Percentiles rank a stretch among this genome's conserved stretches.
Conservation (phyloP, 441 rosid species). For the Adansonia grandidieri region DNA sequence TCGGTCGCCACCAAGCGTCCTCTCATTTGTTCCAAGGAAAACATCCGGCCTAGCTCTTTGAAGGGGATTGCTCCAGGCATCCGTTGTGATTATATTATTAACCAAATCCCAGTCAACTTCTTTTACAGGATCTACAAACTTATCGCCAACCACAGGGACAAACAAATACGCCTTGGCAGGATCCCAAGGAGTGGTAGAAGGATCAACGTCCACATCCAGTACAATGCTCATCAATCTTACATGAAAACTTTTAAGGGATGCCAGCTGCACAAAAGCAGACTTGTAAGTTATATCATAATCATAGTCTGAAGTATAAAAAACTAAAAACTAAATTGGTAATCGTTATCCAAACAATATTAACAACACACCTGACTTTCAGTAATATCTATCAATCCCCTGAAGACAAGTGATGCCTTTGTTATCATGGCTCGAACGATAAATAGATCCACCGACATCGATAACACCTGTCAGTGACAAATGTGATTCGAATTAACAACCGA, state of each 20-base stretch:
- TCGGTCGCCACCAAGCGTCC: conserved; percentile 99
- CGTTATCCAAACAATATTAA: conserved; percentile 25
- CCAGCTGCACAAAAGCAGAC: conserved; percentile 69
- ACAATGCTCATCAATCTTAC: conserved; percentile 99
- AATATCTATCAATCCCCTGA: conserved; percentile 69
- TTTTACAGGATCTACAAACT: conserved; percentile 64
- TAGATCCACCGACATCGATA: conserved; percentile 99
- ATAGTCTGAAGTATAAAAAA: conserved; percentile 17
- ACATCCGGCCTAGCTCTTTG: conserved; percentile 99
- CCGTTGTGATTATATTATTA: conserved; percentile 58
- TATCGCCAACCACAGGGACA: conserved; percentile 88
- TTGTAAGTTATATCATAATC: conserved; percentile 11
- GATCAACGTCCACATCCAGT: conserved; percentile 99
- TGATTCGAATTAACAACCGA: conserved; percentile 22
- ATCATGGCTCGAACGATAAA: conserved; percentile 99
- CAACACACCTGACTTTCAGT: conserved; percentile 80
- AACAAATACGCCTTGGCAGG: conserved; percentile 98
- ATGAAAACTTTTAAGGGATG: conserved; percentile 90
- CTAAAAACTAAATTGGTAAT: not conserved
- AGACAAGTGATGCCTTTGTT: conserved; percentile 97
- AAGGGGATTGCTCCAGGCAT: conserved; percentile 95
- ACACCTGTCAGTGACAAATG: conserved; percentile 59
- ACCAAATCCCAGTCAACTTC: conserved; percentile 91
- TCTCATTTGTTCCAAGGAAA: conserved; percentile 97
- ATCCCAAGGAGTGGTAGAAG: conserved; percentile 99